phyloP scores from a whole-genome alignment of 2,329 filamentous ascomycete genomes.

The Nemania diffusa region DNA sequence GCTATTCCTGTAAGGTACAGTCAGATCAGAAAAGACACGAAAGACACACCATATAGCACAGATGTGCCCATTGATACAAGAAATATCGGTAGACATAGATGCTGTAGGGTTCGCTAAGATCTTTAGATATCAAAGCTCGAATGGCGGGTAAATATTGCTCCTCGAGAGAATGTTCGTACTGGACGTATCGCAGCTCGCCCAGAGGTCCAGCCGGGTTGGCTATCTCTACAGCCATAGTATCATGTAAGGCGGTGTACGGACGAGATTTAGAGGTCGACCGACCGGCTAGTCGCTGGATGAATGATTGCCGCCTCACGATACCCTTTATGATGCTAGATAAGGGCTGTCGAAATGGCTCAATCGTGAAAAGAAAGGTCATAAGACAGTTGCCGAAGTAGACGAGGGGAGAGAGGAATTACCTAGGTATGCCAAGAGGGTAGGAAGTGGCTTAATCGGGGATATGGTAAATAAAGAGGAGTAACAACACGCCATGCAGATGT shows the following conservation, averaged over 20 bases:
- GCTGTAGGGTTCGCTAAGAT: slow-evolving; percentile 97
- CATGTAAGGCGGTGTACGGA: slow-evolving; percentile 19
- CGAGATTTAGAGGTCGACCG: background rate
- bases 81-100: slow-evolving; percentile 99
- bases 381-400: background rate
- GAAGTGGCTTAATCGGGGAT: background rate
- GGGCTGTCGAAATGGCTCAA: slow-evolving; percentile 2
- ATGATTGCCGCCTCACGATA: background rate
- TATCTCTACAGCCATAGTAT: slow-evolving; percentile 50
- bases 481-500: slow-evolving; percentile 24
- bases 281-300: background rate
- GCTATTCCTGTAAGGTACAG: background rate
- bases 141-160: slow-evolving; percentile 82
- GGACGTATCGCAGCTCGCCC: slow-evolving; percentile 66
- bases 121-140: slow-evolving; percentile 91
- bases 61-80: slow-evolving; percentile 93
- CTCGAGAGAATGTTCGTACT: slow-evolving; percentile 71
- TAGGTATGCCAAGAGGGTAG: background rate
- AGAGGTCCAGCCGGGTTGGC: slow-evolving; percentile 50
- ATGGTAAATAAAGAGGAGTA: slow-evolving; percentile 13
- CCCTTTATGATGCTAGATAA: background rate
- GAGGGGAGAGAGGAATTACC: background rate
- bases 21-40: slow-evolving; percentile 8
- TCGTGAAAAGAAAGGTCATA: background rate
- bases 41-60: slow-evolving; percentile 87